Conservation (phyloP, 306 rosid species). For the Malus sieversii region DNA sequence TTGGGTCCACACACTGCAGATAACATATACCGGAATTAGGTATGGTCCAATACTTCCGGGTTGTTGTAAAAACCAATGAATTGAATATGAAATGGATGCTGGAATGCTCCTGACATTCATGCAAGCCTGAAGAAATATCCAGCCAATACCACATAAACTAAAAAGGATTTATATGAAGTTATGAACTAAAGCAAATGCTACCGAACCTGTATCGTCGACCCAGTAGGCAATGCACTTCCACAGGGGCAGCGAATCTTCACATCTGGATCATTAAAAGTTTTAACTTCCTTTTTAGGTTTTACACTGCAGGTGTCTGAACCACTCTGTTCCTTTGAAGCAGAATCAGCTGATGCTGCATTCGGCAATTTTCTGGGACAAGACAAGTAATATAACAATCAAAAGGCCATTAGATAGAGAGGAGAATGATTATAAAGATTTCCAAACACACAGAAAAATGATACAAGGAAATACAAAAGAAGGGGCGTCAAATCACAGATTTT, state of each 20-base stretch:
- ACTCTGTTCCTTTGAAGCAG: slow-evolving; percentile 73
- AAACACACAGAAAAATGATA: background rate
- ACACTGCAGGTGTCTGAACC: slow-evolving; percentile 70
- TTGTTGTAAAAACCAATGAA: background rate
- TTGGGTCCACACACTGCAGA: slow-evolving; percentile 82
- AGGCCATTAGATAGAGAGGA: background rate
- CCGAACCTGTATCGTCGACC: slow-evolving; percentile 62
- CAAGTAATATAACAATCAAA: background rate
- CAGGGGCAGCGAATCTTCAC: slow-evolving; percentile 81
- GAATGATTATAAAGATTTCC: background rate
- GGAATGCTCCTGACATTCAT: background rate
- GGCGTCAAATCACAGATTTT: background rate
- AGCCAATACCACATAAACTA: background rate
- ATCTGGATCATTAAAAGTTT: slow-evolving; percentile 41
- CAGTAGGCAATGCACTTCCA: slow-evolving; percentile 64
- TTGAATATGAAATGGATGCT: background rate
- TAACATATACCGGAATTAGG: background rate
- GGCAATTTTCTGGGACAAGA: slow-evolving; percentile 73
- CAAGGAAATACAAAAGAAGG: background rate
- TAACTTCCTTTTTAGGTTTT: slow-evolving; percentile 67
- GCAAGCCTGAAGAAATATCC: background rate
- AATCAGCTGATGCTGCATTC: slow-evolving; percentile 68
- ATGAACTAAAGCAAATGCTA: slow-evolving; percentile 5
- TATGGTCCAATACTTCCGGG: background rate
- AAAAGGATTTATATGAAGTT: background rate